These are phyloP conservation scores for Manihot esculenta DNA, from an alignment of 441 rosid species.

Conservation along the genomic window DNA sequence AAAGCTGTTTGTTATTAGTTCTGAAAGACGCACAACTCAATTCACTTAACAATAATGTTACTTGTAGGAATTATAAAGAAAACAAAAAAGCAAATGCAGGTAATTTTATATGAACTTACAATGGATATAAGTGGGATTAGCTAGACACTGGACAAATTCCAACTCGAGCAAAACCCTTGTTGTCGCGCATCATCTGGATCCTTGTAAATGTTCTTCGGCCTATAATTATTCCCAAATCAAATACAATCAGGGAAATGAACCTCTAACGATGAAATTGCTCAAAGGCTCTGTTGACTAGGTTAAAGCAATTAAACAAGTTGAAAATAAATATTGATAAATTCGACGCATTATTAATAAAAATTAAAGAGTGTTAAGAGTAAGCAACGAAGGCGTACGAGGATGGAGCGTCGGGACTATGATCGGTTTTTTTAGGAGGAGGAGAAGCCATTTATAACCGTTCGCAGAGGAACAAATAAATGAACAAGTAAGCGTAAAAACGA, in stretches of 20 bases:
- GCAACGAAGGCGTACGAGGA: conserved; percentile 40
- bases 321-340: not conserved
- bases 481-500: too few species aligned
- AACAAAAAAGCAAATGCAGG: not conserved
- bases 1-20: not conserved
- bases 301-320: not conserved
- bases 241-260: not conserved
- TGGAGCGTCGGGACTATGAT: conserved; percentile 27
- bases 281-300: not conserved
- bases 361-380: not conserved
- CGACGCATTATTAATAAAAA: not conserved
- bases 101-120: conserved; percentile 42
- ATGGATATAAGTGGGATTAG: conserved; percentile 96
- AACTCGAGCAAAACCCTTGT: conserved; percentile 82
- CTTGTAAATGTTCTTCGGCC: conserved; percentile 68
- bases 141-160: conserved; percentile 94
- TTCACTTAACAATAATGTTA: not conserved
- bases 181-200: conserved; percentile 94
- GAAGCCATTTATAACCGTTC: conserved; percentile 47
- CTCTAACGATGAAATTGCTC: not conserved
- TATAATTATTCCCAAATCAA: conserved; percentile 20
- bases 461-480: too few species aligned
- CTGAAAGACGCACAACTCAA: not conserved
- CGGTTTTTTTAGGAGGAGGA: conserved; percentile 23
- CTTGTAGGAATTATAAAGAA: too few species aligned